Percentiles rank a stretch among this genome's conserved stretches.
These are phyloP conservation scores for Hevea brasiliensis DNA, from an alignment of 345 rosid genomes.

Conservation along the genomic window DNA sequence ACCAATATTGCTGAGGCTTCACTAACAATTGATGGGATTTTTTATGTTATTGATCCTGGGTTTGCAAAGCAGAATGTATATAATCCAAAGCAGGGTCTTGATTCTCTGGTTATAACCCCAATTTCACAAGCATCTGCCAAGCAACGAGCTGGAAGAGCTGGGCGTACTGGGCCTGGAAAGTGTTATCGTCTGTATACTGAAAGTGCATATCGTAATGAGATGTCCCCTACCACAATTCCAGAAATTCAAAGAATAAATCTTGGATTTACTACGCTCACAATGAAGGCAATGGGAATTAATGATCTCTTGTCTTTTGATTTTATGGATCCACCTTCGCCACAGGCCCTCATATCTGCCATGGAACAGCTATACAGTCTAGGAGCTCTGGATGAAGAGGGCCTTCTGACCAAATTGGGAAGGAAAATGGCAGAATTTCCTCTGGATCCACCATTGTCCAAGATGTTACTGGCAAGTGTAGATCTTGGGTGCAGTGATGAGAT, in stretches of 20 bases:
- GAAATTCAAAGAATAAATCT: slow-evolving; percentile 94
- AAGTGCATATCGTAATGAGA: slow-evolving; percentile 76
- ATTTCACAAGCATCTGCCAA: slow-evolving; percentile 89
- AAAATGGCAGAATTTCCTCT: slow-evolving; percentile 98
- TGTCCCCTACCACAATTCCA: slow-evolving; percentile 85
- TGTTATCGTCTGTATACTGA: slow-evolving; percentile 79
- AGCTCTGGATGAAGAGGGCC: slow-evolving; percentile 90
- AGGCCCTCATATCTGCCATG: slow-evolving; percentile 92
- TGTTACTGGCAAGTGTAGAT: slow-evolving; percentile 94
- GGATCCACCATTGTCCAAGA: slow-evolving; percentile 87
- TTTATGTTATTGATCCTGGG: slow-evolving; percentile 83
- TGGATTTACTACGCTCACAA: slow-evolving; percentile 59
- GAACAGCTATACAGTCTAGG: slow-evolving; percentile 89
- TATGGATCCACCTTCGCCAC: slow-evolving; percentile 79
- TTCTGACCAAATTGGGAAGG: slow-evolving; percentile 89
- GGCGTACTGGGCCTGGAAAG: slow-evolving; percentile 90
- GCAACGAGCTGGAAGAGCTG: slow-evolving; percentile 88
- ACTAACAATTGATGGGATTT: slow-evolving; percentile 76
- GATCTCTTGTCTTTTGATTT: slow-evolving; percentile 76
- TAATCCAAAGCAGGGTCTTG: slow-evolving; percentile 84
- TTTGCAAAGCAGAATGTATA: slow-evolving; percentile 84
- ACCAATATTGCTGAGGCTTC: slow-evolving; percentile 90
- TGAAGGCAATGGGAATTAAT: slow-evolving; percentile 98
- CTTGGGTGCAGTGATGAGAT: slow-evolving; percentile 97
- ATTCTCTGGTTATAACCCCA: slow-evolving; percentile 75